Base-by-base conservation (phyloP, 1,284 basidiomycete genomes). In the Pulveroboletus sp. region DNA sequence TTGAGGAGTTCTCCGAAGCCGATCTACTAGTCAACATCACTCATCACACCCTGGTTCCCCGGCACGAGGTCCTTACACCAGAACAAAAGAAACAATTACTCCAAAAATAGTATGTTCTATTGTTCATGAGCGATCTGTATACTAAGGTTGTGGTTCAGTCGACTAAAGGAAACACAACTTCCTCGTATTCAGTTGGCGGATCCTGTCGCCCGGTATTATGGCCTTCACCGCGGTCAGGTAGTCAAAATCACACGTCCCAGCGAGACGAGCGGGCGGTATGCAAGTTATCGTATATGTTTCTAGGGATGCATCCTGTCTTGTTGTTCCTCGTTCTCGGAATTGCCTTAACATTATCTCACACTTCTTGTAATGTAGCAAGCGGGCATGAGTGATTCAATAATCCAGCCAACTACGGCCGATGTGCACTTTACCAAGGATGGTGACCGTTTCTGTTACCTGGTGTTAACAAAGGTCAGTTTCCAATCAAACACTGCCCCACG, bases 11-110 rank as follows among this genome's bases (percentile, higher is more conserved):
- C 73, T 91, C 95, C 29, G 97, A 99, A 76, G 86, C 94, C 8
- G 95, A 97, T 74, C 78, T 99, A 43, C 83, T 99, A 5, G 97
- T 99, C 62, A 99, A 99, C 76, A 99, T 99, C 66, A 96, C 94
- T 18, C 89, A 91, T 68, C 97, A 99, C 71, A 92, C 92, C 40
- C 82, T 99, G 35, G 97, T 99, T 5, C 97, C 97, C 44, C 86
- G 85, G 63, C 97, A 99, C 72, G 89, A 96, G 65, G 89, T 99
- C 56, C 83, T 99, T 64, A 85, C 84, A 11, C 76, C 83, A 22
- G 91, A 94, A 62, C 91, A 98, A 74, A 99, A 99, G 79, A 87
- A 86, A 69, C 78, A 85, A 14, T 77, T 99, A 52, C 79, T 99
- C 59, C 86, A 91, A 73, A 90, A 91, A 83, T 99, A 99, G 96